Base-by-base conservation (phyloP, 2,329 filamentous ascomycete genomes). In the Bipolaris victoriae region DNA sequence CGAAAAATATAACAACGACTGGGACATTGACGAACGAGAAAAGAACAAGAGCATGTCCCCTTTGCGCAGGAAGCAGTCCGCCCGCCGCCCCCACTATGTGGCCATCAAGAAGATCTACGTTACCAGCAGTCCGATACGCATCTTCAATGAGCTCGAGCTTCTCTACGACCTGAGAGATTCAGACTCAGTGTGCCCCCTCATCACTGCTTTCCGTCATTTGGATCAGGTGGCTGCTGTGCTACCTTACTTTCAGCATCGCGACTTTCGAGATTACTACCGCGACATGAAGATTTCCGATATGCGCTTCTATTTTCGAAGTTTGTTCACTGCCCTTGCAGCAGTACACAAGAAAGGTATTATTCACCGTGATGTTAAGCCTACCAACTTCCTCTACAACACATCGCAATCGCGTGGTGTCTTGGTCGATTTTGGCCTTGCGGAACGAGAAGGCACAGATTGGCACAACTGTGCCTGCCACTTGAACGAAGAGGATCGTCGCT, bases 41-140 rank as follows among this genome's bases (percentile, higher is more conserved):
- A 81, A 84, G 46, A 77, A 81, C n/a, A 84, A 86, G 68, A 92
- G 88, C 86, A 82, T 83, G 18, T 85, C 87, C n/a, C 89, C 88
- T n/a, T 86, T 88, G 0, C 73, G 86, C 10, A 33, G 89, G 72
- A 82, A 75, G 65, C 81, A 78, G 67, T 77, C 69, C 46, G 80
- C 80, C 40, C 72, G 78, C 75, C 64, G 65, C 47, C 82, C 89
- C 22, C 91, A 90, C 73, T 98, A 89, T 71, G 96, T 99, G 61
- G 95, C 96, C 18, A 91, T 99, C 77, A 99, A 99, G 81, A 99
- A 99, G 81, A 99, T 99, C 67, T 99, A 99, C 76, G 95, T 98
- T 63, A 99, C 96, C 0, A 97, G 93, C 61, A 97, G 92, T 65
- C 95, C 95, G 0, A 84, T 88, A 26, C 90, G 95, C 44, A 98